A percentile compares a stretch with the other conserved stretches of the same genome.
Evolutionary conservation across 2,329 filamentous ascomycete genomes (phyloP).

Genomic region (Paradendryphiella salina): DNA sequence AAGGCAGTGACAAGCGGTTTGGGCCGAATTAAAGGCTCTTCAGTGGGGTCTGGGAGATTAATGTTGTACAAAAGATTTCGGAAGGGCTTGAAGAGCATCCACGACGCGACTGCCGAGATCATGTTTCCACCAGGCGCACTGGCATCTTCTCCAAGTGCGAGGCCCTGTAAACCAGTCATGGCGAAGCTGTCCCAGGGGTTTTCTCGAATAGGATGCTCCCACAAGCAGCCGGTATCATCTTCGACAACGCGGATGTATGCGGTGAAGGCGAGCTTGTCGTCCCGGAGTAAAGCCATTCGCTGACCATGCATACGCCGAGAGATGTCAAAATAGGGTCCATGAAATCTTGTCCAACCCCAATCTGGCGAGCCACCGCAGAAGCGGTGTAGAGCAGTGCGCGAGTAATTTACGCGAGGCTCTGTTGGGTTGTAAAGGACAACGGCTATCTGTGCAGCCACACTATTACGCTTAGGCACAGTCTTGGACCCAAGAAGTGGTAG

Average conservation of each 20-base stretch:
- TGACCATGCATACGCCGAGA: slow-evolving; percentile 60
- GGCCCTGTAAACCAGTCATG: slow-evolving; percentile 61
- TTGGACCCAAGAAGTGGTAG: slow-evolving; percentile 43
- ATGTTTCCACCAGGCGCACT: slow-evolving; percentile 47
- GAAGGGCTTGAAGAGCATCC: slow-evolving; percentile 63
- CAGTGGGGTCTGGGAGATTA: slow-evolving; percentile 52
- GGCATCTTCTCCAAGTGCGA: slow-evolving; percentile 39
- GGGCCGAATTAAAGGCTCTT: slow-evolving; percentile 52
- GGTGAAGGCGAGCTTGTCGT: slow-evolving; percentile 65
- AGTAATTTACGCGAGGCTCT: slow-evolving; percentile 62
- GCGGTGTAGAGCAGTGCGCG: slow-evolving; percentile 61
- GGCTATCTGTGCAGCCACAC: slow-evolving; percentile 62
- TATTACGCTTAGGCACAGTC: slow-evolving; percentile 47
- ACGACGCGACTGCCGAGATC: slow-evolving; percentile 61
- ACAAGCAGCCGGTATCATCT: slow-evolving; percentile 63
- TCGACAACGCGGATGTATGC: slow-evolving; percentile 64
- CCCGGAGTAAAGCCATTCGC: slow-evolving; percentile 61
- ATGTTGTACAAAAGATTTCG: slow-evolving; percentile 58
- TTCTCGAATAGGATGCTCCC: slow-evolving; percentile 61
- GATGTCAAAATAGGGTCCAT: slow-evolving; percentile 62
- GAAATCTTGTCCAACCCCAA: slow-evolving; percentile 67
- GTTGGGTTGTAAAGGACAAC: slow-evolving; percentile 66
- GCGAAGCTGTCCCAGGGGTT: slow-evolving; percentile 61
- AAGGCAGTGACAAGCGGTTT: slow-evolving; percentile 57
- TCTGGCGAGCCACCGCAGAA: slow-evolving; percentile 63